A percentile compares a stretch with the other conserved stretches of the same genome.
Conservation (phyloP, 78 protist genomes). For the Dictyostelium capitatum region DNA sequence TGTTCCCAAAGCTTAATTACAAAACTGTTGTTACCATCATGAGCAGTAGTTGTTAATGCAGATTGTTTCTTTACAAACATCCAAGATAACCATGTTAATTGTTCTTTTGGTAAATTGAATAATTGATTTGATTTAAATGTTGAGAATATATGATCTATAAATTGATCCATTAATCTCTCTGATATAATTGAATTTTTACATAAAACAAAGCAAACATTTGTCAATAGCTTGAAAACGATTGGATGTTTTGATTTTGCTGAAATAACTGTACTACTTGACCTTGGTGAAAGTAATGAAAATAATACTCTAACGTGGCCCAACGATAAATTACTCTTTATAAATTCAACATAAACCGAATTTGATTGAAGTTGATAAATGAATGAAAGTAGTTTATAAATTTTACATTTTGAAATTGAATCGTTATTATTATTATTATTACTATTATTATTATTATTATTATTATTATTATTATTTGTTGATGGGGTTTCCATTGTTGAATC, state of each 20-base stretch:
- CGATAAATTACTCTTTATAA: neutral
- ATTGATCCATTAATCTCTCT: neutral
- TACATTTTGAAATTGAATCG: neutral
- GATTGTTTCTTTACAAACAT: constrained; percentile 51
- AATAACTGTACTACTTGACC: neutral
- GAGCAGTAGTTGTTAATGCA: neutral
- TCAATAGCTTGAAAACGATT: neutral
- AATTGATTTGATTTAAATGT: neutral
- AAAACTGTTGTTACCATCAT: neutral
- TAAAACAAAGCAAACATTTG: constrained; percentile 5
- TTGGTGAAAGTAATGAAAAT: neutral
- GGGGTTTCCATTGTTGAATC: neutral
- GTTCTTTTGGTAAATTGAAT: constrained; percentile 8
- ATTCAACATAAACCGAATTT: neutral
- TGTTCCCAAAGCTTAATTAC: constrained; percentile 18
- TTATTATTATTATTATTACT: no score
- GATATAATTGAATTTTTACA: neutral
- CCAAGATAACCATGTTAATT: constrained; percentile 45
- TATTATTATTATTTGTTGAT: no score
- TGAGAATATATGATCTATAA: neutral
- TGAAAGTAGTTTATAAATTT: neutral
- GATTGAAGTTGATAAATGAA: neutral
- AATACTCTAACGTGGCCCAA: constrained; percentile 7
- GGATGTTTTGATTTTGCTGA: neutral
- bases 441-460: no score